Conservation (phyloP, 192 early-diverging fungal species). For the Coemansia sp. region DNA sequence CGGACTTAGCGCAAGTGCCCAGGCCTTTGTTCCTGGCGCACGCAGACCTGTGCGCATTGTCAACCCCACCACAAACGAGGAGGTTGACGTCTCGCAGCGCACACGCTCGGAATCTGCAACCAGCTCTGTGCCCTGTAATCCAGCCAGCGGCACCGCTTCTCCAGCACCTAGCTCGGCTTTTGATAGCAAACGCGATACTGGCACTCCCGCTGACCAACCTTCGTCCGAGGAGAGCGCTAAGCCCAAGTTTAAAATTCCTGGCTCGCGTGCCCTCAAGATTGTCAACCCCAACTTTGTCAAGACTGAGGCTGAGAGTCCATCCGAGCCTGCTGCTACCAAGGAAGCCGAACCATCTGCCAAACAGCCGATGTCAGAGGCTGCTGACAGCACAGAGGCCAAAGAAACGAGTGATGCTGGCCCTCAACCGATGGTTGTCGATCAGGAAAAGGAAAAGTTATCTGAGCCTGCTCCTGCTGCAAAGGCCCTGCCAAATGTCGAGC, state of each 20-base stretch:
- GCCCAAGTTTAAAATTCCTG: slow-evolving; percentile 50
- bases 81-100: slow-evolving; percentile 60
- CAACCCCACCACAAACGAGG: slow-evolving; percentile 69
- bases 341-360: slow-evolving; percentile 1
- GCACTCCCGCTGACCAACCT: slow-evolving; percentile 15
- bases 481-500: neutral
- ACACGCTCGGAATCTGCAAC: slow-evolving; percentile 39
- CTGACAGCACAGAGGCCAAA: slow-evolving; percentile 18
- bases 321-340: slow-evolving; percentile 22
- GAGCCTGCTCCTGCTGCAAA: slow-evolving; percentile 21
- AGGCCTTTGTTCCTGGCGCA: slow-evolving; percentile 37
- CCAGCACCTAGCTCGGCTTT: slow-evolving; percentile 29
- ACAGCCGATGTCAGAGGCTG: neutral
- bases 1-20: slow-evolving; percentile 32
- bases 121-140: slow-evolving; percentile 40
- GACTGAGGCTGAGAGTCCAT: slow-evolving; percentile 12
- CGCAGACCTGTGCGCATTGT: slow-evolving; percentile 67
- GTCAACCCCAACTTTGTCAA: slow-evolving; percentile 41
- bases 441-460: slow-evolving; percentile 16
- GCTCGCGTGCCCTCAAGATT: slow-evolving; percentile 47
- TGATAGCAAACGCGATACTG: slow-evolving; percentile 24
- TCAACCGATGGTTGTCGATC: slow-evolving; percentile 30
- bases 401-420: slow-evolving; percentile 2
- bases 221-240: slow-evolving; percentile 36
- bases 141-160: slow-evolving; percentile 42